Percentiles rank a stretch among this genome's conserved stretches.
These are phyloP conservation scores for Sphaerulina populicola DNA, from an alignment of 2,329 filamentous ascomycete species.

Conservation along the genomic window DNA sequence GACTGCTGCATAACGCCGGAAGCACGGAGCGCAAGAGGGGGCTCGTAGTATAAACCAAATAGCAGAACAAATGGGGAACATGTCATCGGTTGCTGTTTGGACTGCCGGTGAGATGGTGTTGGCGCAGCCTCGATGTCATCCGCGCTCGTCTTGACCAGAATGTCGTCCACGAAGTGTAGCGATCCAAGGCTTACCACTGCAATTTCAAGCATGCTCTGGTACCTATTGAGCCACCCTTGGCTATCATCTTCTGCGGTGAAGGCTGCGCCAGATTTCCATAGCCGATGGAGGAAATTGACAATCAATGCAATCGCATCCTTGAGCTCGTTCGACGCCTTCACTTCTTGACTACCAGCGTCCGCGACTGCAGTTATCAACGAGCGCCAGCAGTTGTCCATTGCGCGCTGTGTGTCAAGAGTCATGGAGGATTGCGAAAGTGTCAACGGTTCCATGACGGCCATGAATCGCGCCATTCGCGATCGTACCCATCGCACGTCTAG, in stretches of 20 bases:
- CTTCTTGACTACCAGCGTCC: conserved; percentile 69
- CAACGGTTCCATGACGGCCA: conserved; percentile 52
- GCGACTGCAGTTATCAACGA: conserved; percentile 55
- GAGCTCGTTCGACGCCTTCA: conserved; percentile 78
- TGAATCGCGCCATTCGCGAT: conserved; percentile 57
- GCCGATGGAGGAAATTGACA: conserved; percentile 57
- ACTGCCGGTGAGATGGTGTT: conserved; percentile 56
- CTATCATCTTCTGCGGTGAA: conserved; percentile 9
- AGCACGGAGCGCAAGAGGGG: conserved; percentile 8
- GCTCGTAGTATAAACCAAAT: conserved; percentile 21
- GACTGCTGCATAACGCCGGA: conserved; percentile 9
- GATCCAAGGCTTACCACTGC: conserved; percentile 45
- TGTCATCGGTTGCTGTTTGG: conserved; percentile 45
- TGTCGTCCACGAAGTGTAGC: conserved; percentile 45
- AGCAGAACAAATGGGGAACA: conserved; percentile 55
- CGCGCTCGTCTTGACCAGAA: conserved; percentile 45
- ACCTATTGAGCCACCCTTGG: conserved; percentile 18
- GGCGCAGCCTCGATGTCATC: conserved; percentile 55
- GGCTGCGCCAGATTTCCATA: conserved; percentile 49
- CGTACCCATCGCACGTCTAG: conserved; percentile 84
- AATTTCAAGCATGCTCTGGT: conserved; percentile 28
- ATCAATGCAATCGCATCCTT: conserved; percentile 68
- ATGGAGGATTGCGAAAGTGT: conserved; percentile 45
- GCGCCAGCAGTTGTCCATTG: conserved; percentile 30
- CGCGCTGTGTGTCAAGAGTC: conserved; percentile 14